A percentile compares a stretch with the other conserved stretches of the same genome.
phyloP scores from a whole-genome alignment of 2,329 filamentous ascomycete genomes.

The Alternaria gansuensis region DNA sequence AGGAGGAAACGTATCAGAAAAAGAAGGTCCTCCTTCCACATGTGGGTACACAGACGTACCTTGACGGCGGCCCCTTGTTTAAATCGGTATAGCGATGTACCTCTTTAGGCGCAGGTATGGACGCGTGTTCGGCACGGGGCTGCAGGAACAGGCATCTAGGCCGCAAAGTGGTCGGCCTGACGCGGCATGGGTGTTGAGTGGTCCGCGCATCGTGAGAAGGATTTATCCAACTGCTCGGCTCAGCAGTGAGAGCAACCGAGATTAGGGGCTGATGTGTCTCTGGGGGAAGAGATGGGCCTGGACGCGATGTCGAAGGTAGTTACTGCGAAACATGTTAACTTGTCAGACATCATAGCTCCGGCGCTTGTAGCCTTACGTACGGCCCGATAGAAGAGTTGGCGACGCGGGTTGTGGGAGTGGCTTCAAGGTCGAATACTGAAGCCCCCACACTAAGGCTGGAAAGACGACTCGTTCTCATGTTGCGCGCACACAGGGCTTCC shows the following conservation, averaged over 20 bases:
- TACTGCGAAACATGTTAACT: background rate
- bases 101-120: slow-evolving; percentile 9
- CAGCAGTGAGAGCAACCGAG: slow-evolving; percentile 14
- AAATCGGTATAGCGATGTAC: background rate
- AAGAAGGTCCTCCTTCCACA: slow-evolving; percentile 13
- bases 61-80: slow-evolving; percentile 9
- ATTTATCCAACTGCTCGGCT: slow-evolving; percentile 14
- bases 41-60: slow-evolving; percentile 8
- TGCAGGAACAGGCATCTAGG: slow-evolving; percentile 20
- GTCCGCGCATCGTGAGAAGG: slow-evolving; percentile 2
- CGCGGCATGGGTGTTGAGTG: background rate
- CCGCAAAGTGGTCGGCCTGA: slow-evolving; percentile 9
- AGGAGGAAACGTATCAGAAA: slow-evolving; percentile 13
- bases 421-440: background rate
- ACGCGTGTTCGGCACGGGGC: slow-evolving; percentile 13
- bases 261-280: slow-evolving; percentile 8
- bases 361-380: slow-evolving; percentile 8
- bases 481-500: background rate
- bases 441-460: slow-evolving; percentile 7
- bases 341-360: background rate
- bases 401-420: slow-evolving; percentile 1
- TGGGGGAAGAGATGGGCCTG: background rate
- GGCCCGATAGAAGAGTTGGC: slow-evolving; percentile 5
- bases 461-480: slow-evolving; percentile 7
- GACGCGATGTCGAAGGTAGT: background rate